Conservation (phyloP, 78 protist species). For the Salpingoeca rosetta region DNA sequence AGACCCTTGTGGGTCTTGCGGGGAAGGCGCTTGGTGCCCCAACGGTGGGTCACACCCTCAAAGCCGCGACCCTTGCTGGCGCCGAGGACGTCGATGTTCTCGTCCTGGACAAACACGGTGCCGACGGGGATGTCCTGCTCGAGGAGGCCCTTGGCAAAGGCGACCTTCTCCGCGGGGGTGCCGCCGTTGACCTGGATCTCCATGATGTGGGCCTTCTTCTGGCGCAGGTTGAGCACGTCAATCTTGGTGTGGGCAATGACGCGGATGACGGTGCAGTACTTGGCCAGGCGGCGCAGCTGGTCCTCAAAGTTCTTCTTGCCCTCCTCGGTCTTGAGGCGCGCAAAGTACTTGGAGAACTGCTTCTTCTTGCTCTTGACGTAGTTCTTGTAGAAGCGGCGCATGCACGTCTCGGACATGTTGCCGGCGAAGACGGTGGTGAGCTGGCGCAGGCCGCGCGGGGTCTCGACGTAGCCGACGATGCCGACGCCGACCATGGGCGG, state of each 20-base stretch:
- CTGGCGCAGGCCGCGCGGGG: constrained; percentile 93
- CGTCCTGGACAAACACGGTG: constrained; percentile 80
- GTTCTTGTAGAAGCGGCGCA: constrained; percentile 94
- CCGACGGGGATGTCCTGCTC: constrained; percentile 89
- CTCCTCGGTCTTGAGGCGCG: constrained; percentile 49
- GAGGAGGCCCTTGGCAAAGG: constrained; percentile 76
- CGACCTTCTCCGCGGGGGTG: constrained; percentile 86
- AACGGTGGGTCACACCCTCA: constrained; percentile 95
- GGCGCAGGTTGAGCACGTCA: constrained; percentile 59
- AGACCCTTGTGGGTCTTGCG: constrained; percentile 99
- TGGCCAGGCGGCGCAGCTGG: constrained; percentile 78
- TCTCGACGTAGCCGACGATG: constrained; percentile 96
- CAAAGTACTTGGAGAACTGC: constrained; percentile 92
- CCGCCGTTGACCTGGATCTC: constrained; percentile 99
- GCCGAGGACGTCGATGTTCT: constrained; percentile 91
- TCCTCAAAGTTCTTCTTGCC: constrained; percentile 53
- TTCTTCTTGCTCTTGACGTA: constrained; percentile 92
- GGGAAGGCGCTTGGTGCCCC: constrained; percentile 95
- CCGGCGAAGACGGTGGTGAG: constrained; percentile 98
- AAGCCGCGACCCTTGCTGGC: constrained; percentile 98
- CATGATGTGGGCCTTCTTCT: constrained; percentile 98
- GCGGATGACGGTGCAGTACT: constrained; percentile 93
- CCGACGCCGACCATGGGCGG: constrained; percentile 99
- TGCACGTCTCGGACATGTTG: constrained; percentile 71
- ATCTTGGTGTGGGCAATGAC: constrained; percentile 98